phyloP scores from a whole-genome alignment of 805 yeast genomes.

The Jamesozyma piceae region DNA sequence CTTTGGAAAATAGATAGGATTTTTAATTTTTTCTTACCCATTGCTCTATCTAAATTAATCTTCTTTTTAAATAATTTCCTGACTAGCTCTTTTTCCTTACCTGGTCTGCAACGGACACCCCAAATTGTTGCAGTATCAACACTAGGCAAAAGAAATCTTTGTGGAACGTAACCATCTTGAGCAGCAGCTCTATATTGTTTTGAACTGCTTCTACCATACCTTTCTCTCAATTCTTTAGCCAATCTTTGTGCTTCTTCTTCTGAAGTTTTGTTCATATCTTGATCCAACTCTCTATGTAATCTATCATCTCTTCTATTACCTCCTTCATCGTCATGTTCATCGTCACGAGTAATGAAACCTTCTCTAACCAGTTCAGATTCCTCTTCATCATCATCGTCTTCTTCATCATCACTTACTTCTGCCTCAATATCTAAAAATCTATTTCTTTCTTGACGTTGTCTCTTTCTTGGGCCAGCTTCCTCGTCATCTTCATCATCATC shows the following conservation, averaged over 20 bases:
- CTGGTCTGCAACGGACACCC: constrained; percentile 90
- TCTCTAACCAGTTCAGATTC: constrained; percentile 80
- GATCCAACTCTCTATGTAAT: constrained; percentile 84
- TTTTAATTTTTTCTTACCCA: constrained; percentile 60
- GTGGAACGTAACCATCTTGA: constrained; percentile 78
- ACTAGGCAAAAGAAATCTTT: constrained; percentile 85
- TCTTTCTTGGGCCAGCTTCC: constrained; percentile 37
- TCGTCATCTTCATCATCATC: constrained; percentile 54
- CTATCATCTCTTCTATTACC: constrained; percentile 52
- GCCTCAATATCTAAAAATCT: constrained; percentile 97
- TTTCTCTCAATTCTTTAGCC: constrained; percentile 84
- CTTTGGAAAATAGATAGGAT: constrained; percentile 88
- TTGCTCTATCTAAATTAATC: constrained; percentile 60
- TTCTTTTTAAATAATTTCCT: constrained; percentile 77
- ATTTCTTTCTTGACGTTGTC: constrained; percentile 48
- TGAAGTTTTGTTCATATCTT: constrained; percentile 72
- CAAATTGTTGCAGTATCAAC: constrained; percentile 94
- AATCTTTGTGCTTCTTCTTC: constrained; percentile 92
- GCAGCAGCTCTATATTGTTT: constrained; percentile 71
- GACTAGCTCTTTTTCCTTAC: constrained; percentile 86
- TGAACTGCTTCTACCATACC: constrained; percentile 80
- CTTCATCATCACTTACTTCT: constrained; percentile 96
- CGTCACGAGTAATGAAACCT: constrained; percentile 55
- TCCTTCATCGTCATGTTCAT: constrained; percentile 48
- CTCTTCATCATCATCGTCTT: constrained; percentile 84